Evolutionary conservation across 768 basidiomycete genomes (phyloP).

Genomic region (Termitomyces sp.): DNA sequence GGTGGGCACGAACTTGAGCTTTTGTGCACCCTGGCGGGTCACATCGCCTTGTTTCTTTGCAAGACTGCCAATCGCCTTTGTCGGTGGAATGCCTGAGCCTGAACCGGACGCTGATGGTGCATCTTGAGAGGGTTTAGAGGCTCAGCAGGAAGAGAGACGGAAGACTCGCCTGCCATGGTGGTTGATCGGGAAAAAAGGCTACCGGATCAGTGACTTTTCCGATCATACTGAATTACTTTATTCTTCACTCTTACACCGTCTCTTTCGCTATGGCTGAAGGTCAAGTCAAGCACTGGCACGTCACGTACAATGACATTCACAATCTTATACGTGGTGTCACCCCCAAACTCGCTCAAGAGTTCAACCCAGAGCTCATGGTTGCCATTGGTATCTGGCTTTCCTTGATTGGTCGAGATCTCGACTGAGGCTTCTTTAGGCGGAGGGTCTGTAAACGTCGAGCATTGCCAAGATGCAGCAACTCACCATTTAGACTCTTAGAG

Average conservation of each 20-base stretch:
- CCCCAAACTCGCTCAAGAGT: conserved; percentile 63
- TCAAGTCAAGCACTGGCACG: conserved; percentile 52
- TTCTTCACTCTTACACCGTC: neutral
- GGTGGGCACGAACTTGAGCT: conserved; percentile 77
- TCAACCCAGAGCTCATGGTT: conserved; percentile 83
- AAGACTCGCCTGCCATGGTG: conserved; percentile 22
- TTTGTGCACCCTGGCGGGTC: conserved; percentile 69
- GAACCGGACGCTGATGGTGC: conserved; percentile 27
- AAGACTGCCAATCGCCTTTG: conserved; percentile 72
- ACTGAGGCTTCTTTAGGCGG: conserved; percentile 45
- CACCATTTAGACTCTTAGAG: conserved; percentile 37
- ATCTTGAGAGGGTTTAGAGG: conserved; percentile 17
- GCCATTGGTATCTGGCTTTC: conserved; percentile 58
- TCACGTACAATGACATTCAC: conserved; percentile 93
- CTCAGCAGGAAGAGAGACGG: neutral
- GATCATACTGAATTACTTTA: neutral
- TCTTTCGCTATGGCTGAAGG: conserved; percentile 20
- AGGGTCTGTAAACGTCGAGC: conserved; percentile 52
- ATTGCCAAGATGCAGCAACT: conserved; percentile 12
- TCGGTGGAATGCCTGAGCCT: conserved; percentile 21
- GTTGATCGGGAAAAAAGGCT: conserved; percentile 3
- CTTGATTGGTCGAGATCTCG: conserved; percentile 1
- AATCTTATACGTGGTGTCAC: conserved; percentile 72
- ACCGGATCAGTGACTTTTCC: neutral
- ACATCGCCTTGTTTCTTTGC: conserved; percentile 69